phyloP scores from a whole-genome alignment of 2,329 filamentous ascomycete species.

The Ascocoryne sarcoides region DNA sequence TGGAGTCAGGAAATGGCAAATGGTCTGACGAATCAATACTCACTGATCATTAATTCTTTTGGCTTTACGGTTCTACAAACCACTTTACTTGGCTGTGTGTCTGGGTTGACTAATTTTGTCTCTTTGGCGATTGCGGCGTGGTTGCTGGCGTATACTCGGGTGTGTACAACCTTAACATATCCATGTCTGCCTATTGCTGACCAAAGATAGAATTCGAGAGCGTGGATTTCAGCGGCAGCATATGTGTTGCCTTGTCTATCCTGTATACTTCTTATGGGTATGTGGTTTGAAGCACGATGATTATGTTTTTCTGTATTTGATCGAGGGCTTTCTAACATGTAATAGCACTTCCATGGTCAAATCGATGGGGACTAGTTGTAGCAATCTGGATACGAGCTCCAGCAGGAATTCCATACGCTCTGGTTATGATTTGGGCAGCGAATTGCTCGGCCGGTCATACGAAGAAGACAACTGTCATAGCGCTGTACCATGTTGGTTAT shows the following conservation, averaged over 20 bases:
- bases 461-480: slow-evolving; percentile 1
- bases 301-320: not conserved
- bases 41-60: slow-evolving; percentile 2
- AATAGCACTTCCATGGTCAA: not conserved
- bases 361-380: not conserved
- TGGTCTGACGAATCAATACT: slow-evolving; percentile 2
- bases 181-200: not conserved
- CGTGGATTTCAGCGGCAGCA: not conserved
- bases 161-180: not conserved
- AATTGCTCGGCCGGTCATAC: not conserved
- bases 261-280: not conserved
- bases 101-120: slow-evolving; percentile 1
- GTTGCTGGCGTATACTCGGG: not conserved
- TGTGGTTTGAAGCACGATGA: not conserved
- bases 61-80: slow-evolving; percentile 1
- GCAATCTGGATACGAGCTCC: slow-evolving; percentile 1
- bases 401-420: not conserved
- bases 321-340: not conserved
- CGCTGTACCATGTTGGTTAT: slow-evolving; percentile 1
- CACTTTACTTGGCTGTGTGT: slow-evolving; percentile 1
- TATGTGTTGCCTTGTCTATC: not conserved
- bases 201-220: not conserved
- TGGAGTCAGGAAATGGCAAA: slow-evolving; percentile 1
- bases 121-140: not conserved
- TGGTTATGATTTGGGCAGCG: slow-evolving; percentile 1